A percentile compares a stretch with the other conserved stretches of the same genome.
These are phyloP conservation scores for Syzygium malaccense DNA, from an alignment of 441 rosid genomes.

Conservation along the genomic window DNA sequence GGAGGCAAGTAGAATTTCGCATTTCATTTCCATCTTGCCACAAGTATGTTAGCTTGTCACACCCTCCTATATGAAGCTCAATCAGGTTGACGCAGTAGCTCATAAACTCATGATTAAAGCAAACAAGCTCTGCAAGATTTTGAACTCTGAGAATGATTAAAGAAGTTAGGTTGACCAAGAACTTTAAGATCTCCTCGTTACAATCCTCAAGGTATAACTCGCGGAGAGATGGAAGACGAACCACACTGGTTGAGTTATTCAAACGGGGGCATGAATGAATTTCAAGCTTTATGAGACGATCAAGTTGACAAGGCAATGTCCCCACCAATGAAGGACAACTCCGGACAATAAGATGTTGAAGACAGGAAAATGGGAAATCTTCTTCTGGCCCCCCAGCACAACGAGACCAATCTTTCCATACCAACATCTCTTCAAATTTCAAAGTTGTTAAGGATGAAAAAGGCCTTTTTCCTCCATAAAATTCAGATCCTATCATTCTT, in stretches of 20 bases:
- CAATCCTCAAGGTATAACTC: background rate
- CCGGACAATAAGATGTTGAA: background rate
- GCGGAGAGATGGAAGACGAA: background rate
- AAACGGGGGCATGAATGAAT: background rate
- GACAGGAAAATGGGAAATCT: background rate
- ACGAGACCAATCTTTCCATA: background rate
- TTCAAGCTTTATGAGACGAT: background rate
- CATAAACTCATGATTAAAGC: background rate
- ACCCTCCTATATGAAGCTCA: background rate
- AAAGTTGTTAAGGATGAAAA: background rate
- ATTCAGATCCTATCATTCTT: background rate
- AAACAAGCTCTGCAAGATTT: background rate
- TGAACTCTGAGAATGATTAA: background rate
- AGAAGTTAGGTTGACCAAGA: background rate
- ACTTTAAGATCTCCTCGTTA: background rate
- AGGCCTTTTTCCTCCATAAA: background rate
- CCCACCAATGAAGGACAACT: rapidly evolving
- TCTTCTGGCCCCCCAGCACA: background rate
- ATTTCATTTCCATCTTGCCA: background rate
- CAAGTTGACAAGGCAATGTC: background rate
- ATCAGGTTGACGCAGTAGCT: background rate
- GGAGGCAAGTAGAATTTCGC: background rate
- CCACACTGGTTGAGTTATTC: background rate
- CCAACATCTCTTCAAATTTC: background rate
- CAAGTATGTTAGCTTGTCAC: background rate